A percentile compares a stretch with the other conserved stretches of the same genome.
These are phyloP conservation scores for Sonneratia caseolaris DNA, from an alignment of 345 rosid genomes.

Conservation along the genomic window DNA sequence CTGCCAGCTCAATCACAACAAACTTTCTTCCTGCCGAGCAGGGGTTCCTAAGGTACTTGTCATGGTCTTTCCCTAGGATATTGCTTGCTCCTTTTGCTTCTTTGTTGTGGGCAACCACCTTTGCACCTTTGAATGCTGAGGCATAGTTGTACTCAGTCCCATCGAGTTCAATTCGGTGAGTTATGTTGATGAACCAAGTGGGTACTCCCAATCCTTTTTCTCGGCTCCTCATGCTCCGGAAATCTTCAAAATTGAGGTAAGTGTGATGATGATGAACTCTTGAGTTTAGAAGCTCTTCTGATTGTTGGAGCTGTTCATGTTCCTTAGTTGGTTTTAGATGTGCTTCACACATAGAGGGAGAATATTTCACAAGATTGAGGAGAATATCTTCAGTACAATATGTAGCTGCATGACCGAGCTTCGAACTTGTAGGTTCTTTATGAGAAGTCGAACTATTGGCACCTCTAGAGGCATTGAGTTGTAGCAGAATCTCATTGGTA, in stretches of 20 bases:
- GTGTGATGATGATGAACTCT: constrained; percentile 23
- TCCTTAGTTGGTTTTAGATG: constrained; percentile 18
- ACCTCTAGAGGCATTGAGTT: constrained; percentile 22
- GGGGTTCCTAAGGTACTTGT: constrained; percentile 76
- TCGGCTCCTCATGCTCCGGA: constrained; percentile 33
- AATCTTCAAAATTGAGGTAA: constrained; percentile 57
- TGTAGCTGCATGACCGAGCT: constrained; percentile 26
- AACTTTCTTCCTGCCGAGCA: constrained; percentile 65
- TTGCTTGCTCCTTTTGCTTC: constrained; percentile 90
- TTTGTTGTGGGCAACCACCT: constrained; percentile 73
- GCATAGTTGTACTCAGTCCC: constrained; percentile 86
- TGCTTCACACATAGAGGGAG: constrained; percentile 33
- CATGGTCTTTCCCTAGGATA: constrained; percentile 71
- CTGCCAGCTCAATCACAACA: constrained; percentile 76
- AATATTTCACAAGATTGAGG: constrained; percentile 32
- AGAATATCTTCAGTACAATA: constrained; percentile 38
- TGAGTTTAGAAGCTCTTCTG: constrained; percentile 11
- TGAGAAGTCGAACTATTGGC: constrained; percentile 21
- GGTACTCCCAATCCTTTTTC: constrained; percentile 32
- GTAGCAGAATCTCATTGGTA: constrained; percentile 25
- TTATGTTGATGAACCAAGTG: constrained; percentile 39
- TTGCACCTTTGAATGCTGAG: constrained; percentile 72
- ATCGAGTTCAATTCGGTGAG: constrained; percentile 78
- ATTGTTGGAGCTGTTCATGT: constrained; percentile 9
- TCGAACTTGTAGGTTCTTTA: constrained; percentile 22